Conservation (phyloP, 2,329 filamentous ascomycete genomes). For the Penicillium sp. region DNA sequence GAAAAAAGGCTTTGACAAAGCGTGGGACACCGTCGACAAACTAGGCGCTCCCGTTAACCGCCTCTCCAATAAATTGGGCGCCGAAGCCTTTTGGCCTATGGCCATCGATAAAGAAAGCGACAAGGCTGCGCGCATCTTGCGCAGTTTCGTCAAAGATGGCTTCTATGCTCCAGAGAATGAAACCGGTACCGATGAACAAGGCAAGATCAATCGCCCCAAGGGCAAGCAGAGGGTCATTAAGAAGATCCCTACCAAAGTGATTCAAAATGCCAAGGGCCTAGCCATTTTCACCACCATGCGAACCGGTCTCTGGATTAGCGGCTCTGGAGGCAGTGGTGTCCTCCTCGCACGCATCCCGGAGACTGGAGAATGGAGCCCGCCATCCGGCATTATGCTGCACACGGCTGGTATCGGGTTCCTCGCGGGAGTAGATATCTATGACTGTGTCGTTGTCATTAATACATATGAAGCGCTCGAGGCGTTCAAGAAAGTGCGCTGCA, state of each 20-base stretch:
- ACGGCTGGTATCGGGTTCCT: conserved; percentile 86
- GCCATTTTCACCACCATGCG: conserved; percentile 96
- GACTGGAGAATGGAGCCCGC: conserved; percentile 87
- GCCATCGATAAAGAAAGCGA: conserved; percentile 85
- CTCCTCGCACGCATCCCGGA: conserved; percentile 74
- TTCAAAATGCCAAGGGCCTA: conserved; percentile 83
- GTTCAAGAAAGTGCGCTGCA: conserved; percentile 75
- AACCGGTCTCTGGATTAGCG: conserved; percentile 85
- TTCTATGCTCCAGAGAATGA: conserved; percentile 62
- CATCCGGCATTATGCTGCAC: conserved; percentile 86
- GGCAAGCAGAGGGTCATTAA: conserved; percentile 66
- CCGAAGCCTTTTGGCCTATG: conserved; percentile 81
- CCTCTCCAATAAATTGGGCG: conserved; percentile 75
- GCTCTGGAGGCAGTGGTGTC: conserved; percentile 84
- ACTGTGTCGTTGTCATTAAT: conserved; percentile 92
- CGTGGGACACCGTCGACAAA: conserved; percentile 66
- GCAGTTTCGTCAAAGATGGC: conserved; percentile 83
- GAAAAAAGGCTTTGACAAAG: conserved; percentile 71
- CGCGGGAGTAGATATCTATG: conserved; percentile 90
- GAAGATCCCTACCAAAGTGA: conserved; percentile 82
- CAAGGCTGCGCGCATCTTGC: conserved; percentile 83
- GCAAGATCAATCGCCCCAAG: conserved; percentile 53
- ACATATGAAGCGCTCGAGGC: conserved; percentile 78
- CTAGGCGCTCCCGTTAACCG: conserved; percentile 74
- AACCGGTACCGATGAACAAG: conserved; percentile 42